Base-by-base conservation (phyloP, 2,329 filamentous ascomycete species). In the Dothideomycetes sp. region DNA sequence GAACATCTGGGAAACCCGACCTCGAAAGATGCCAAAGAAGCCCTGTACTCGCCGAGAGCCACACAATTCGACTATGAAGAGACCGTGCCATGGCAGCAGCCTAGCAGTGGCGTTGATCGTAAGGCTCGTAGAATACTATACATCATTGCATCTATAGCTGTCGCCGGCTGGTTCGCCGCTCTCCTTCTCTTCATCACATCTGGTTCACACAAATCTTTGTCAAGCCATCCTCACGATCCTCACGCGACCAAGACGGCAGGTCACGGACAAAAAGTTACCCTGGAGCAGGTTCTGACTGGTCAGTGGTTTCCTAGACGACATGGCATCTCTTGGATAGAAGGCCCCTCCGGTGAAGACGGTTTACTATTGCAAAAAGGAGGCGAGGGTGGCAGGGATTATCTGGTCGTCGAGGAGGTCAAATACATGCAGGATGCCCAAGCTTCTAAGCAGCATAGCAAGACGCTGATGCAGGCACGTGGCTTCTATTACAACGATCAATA, bases 381-480 rank as follows among this genome's bases (percentile, higher is more conserved):
- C 1, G 54, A 52, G n/a, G 55, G 60, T 1, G 77, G 71, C 4
- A 78, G 84, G 52, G 79, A 81, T 45, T 96, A 82, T 53, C 65
- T 98, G 40, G 76, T 91, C 2, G 84, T 95, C 1, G 83, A 94
- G 57, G 86, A 96, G 59, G 81, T 98, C 39, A 76, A 80, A 43
- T 71, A 70, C 35, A 57, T 54, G 35, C 67, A 71, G 32, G 57
- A 55, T 12, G 56, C 62, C 6, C 57, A 63, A 3, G 57, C 56
- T 3, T 63, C 64, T 3, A 61, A 67, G 5, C 62, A 67, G 30
- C 65, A 71, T 36, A 74, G 76, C 40, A 80, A 72, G 48, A 83
- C 80, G 0, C 66, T 98, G 53, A 94, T 98, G 78, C 76, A 85
- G 60, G 60, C 73, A 10, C 56, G 66, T 1, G 62, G 57, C 29